Percentiles rank a stretch among this genome's conserved stretches.
These are phyloP conservation scores for Cordyceps tenuipes DNA, from an alignment of 2,329 filamentous ascomycete species.

Conservation along the genomic window DNA sequence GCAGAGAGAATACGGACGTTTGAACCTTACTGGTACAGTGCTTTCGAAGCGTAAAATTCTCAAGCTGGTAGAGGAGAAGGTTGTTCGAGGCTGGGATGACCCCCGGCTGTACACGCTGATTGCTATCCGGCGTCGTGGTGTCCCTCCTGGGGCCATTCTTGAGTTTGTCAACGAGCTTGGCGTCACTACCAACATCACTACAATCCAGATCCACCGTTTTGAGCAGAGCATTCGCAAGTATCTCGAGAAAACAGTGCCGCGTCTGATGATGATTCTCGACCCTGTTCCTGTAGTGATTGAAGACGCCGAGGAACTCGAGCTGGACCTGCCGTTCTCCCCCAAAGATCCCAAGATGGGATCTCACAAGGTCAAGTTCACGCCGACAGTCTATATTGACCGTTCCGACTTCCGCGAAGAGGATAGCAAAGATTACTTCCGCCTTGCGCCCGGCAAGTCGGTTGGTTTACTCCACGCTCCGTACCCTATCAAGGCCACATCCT, in stretches of 20 bases:
- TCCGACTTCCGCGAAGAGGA: constrained; percentile 65
- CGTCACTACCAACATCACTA: constrained; percentile 71
- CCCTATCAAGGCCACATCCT: constrained; percentile 57
- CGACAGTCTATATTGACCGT: constrained; percentile 77
- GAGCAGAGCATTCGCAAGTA: constrained; percentile 80
- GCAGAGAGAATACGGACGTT: constrained; percentile 69
- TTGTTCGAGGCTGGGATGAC: constrained; percentile 85
- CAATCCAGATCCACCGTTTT: constrained; percentile 75
- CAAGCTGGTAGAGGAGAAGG: constrained; percentile 67
- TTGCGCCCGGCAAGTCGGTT: constrained; percentile 63
- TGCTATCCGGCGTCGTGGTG: constrained; percentile 71
- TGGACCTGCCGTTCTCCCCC: constrained; percentile 72
- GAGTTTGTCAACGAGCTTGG: constrained; percentile 88
- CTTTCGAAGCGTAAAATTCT: constrained; percentile 79
- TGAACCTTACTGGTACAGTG: constrained; percentile 73
- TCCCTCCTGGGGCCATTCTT: constrained; percentile 81
- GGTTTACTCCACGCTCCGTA: constrained; percentile 61
- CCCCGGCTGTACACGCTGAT: constrained; percentile 84
- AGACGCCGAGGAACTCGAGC: constrained; percentile 53
- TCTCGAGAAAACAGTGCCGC: constrained; percentile 78
- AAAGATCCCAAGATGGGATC: constrained; percentile 64
- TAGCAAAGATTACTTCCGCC: constrained; percentile 63
- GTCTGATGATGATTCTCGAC: constrained; percentile 82
- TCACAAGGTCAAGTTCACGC: constrained; percentile 57
- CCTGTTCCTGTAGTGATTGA: constrained; percentile 77